Base-by-base conservation (phyloP, 371 early-diverging fungal genomes). In the Zychaea mexicana region DNA sequence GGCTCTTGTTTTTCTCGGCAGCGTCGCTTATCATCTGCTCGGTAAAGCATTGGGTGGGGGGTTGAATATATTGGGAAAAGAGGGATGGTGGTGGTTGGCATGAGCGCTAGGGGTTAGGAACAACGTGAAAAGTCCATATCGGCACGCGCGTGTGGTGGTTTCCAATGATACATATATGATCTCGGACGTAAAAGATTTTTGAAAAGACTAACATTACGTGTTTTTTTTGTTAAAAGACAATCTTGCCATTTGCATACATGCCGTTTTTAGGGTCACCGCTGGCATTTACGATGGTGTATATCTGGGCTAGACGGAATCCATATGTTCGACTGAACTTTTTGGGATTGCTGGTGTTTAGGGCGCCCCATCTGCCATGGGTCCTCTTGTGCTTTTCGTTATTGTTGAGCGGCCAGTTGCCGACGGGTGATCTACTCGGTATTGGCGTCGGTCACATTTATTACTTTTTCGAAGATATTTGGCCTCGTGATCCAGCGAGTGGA, bases 301-400 rank as follows among this genome's bases (percentile, higher is more conserved):
- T 98, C 33, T 98, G 99, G 99, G 90, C 97, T 30, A 85, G 98
- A 39, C 87, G 94, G 49, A 96, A 97, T 74, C 94, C 96, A 8
- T 85, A 87, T 63, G 79, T 94, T 36, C 85, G 89, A 60, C 76
- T 98, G 59, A 93, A 88, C 65, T 94, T 98, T 61, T 75, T 98
- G 57, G 97, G 97, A 17, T 67, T 97, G 26, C 83, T 98, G 62
- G 92, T 84, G 7, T 94, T 96, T 60, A 83, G 85, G n/a, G 99
- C 99, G 6, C 93, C 97, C 2, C 95, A 94, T 70, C 79, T 98
- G 12, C 97, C 98, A 2, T 96, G 92, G 91, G 93, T 95, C 1
- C 78, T 97, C 46, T 70, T 96, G 3, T 92, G 89, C 52, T 94
- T 97, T 64, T 92, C 94, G 0, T 64, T 92, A 15, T 49, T 92